Evolutionary conservation across 164 flowering plant species (phyloP).

Genomic region (Akebia trifoliata): DNA sequence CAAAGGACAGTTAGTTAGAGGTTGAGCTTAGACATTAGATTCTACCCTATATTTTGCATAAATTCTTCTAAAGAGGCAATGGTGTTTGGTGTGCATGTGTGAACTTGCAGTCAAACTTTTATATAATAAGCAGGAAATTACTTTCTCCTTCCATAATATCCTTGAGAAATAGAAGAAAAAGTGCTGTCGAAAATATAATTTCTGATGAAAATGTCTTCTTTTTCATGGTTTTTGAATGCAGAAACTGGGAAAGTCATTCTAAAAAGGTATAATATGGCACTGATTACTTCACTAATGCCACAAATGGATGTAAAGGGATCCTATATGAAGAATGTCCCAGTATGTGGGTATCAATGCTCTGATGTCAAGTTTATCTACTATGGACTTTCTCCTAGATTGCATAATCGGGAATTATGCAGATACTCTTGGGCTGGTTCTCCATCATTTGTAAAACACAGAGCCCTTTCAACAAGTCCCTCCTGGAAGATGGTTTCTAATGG

Average conservation of each 20-base stretch:
- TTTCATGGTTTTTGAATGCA: slow-evolving; percentile 1
- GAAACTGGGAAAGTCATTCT: slow-evolving; percentile 5
- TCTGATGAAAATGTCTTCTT: neutral
- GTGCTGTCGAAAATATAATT: neutral
- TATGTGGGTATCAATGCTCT: slow-evolving; percentile 3
- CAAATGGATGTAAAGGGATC: slow-evolving; percentile 10
- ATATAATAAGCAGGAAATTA: too few species aligned
- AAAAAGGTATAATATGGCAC: slow-evolving; percentile 10
- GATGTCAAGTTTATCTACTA: neutral
- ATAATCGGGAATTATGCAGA: neutral
- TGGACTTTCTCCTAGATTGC: slow-evolving; percentile 3
- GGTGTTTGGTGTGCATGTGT: too few species aligned
- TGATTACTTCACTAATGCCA: slow-evolving; percentile 12
- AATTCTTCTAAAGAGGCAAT: too few species aligned
- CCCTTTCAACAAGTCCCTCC: slow-evolving; percentile 10
- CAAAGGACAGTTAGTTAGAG: neutral
- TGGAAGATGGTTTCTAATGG: slow-evolving; percentile 29
- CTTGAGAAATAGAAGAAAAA: too few species aligned
- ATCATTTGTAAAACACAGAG: slow-evolving; percentile 1
- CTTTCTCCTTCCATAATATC: too few species aligned
- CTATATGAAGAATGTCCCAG: slow-evolving; percentile 1
- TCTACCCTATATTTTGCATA: neutral
- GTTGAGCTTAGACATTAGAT: neutral
- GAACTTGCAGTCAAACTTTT: too few species aligned
- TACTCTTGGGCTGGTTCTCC: neutral